Percentiles rank a stretch among this genome's conserved stretches.
phyloP scores from a whole-genome alignment of 106 monocot species.

The Dendrobium nobile region DNA sequence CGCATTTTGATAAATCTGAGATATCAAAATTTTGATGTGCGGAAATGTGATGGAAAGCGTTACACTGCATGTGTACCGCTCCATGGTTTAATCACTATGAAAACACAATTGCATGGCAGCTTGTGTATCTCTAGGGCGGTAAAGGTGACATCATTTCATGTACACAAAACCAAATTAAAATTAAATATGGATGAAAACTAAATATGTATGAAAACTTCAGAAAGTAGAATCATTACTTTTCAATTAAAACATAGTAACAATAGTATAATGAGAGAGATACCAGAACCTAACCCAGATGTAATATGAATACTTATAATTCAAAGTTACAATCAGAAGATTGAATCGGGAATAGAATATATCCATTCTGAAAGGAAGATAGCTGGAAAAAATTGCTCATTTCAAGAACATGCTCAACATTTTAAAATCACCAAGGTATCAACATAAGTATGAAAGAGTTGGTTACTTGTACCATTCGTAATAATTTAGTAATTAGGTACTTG shows the following conservation, averaged over 20 bases:
- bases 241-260: neutral
- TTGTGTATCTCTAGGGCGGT: neutral
- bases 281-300: neutral
- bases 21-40: neutral
- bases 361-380: too few relatives aligned
- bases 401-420: neutral
- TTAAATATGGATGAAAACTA: neutral
- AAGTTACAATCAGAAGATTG: neutral
- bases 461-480: neutral
- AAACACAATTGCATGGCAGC: neutral
- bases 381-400: too few relatives aligned
- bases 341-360: too few relatives aligned
- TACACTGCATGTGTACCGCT: neutral
- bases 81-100: neutral
- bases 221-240: neutral
- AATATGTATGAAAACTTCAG: too few relatives aligned
- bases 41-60: neutral
- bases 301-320: neutral
- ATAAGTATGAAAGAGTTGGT: neutral
- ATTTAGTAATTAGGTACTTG: conserved; percentile 19
- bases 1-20: neutral
- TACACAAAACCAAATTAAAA: neutral
- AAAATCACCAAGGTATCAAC: neutral
- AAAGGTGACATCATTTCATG: neutral
- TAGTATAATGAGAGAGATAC: neutral